Evolutionary conservation across 192 early-diverging fungal genomes (phyloP).

Genomic region (Podila epicladia): DNA sequence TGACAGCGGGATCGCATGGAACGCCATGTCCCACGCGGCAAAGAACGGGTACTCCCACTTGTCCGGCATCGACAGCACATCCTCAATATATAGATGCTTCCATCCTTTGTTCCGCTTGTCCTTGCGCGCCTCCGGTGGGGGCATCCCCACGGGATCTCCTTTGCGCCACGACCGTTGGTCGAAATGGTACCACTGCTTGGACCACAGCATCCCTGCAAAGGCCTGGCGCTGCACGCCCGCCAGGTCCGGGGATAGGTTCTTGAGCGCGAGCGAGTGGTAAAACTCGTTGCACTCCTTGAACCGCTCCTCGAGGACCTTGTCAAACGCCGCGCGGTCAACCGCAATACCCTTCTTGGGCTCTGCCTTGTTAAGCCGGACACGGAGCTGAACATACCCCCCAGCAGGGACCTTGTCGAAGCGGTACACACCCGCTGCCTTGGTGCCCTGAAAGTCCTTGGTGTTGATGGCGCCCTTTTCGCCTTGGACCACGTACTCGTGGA

Average conservation of each 20-base stretch:
- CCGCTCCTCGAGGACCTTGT: conserved; percentile 16
- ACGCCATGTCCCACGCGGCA: conserved; percentile 49
- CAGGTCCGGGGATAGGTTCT: conserved; percentile 17
- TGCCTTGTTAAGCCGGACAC: conserved; percentile 30
- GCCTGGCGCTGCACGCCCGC: conserved; percentile 31
- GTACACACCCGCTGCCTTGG: conserved; percentile 60
- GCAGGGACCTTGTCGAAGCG: conserved; percentile 53
- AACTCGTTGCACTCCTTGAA: conserved; percentile 28
- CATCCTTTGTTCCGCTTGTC: conserved; percentile 41
- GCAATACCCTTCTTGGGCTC: not conserved
- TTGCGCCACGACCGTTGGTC: conserved; percentile 45
- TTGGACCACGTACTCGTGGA: conserved; percentile 55
- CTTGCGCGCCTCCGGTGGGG: conserved; percentile 21
- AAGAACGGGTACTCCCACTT: conserved; percentile 54
- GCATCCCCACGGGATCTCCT: conserved; percentile 23
- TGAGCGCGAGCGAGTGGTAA: conserved; percentile 7
- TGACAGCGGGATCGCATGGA: conserved; percentile 37
- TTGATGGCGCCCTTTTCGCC: conserved; percentile 47
- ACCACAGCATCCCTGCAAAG: conserved; percentile 45
- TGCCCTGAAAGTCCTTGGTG: conserved; percentile 42
- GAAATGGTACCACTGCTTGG: conserved; percentile 49
- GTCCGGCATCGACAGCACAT: conserved; percentile 47
- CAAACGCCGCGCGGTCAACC: conserved; percentile 12
- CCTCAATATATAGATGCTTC: conserved; percentile 47
- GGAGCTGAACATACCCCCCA: conserved; percentile 29